phyloP scores from a whole-genome alignment of 345 rosid species.

The Syzygium oleosum region DNA sequence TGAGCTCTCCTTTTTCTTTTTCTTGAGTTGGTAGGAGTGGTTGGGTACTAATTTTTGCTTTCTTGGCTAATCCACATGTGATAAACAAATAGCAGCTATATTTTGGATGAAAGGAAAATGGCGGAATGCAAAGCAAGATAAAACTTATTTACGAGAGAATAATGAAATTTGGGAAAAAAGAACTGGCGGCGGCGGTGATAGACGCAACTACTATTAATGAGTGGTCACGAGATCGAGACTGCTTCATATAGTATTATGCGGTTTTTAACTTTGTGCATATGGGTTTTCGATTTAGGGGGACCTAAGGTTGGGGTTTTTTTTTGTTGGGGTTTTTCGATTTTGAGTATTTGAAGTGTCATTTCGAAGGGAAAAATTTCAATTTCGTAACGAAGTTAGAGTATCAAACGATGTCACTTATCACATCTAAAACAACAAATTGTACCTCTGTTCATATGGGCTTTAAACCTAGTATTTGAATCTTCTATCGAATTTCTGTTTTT shows the following conservation, averaged over 20 bases:
- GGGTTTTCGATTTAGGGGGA: neutral
- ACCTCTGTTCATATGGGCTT: neutral
- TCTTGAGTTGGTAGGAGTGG: neutral
- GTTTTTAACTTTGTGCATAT: neutral
- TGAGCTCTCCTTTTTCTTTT: neutral
- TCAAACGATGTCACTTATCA: neutral
- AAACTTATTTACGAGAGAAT: neutral
- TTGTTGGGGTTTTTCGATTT: neutral
- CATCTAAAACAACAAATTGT: neutral
- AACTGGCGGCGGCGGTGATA: neutral
- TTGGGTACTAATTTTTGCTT: neutral
- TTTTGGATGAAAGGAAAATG: neutral
- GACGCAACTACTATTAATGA: neutral
- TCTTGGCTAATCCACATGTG: neutral
- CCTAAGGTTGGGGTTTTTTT: neutral
- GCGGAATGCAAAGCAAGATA: neutral
- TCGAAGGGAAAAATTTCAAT: neutral
- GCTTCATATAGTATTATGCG: neutral
- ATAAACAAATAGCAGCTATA: neutral
- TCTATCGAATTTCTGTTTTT: neutral
- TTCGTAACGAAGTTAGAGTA: neutral
- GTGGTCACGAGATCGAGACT: neutral
- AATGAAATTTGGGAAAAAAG: neutral
- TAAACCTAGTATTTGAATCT: neutral
- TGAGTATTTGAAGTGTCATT: neutral